A percentile compares a stretch with the other conserved stretches of the same genome.
phyloP scores from a whole-genome alignment of 495 filamentous ascomycete species.

The Neurospora hispaniola region DNA sequence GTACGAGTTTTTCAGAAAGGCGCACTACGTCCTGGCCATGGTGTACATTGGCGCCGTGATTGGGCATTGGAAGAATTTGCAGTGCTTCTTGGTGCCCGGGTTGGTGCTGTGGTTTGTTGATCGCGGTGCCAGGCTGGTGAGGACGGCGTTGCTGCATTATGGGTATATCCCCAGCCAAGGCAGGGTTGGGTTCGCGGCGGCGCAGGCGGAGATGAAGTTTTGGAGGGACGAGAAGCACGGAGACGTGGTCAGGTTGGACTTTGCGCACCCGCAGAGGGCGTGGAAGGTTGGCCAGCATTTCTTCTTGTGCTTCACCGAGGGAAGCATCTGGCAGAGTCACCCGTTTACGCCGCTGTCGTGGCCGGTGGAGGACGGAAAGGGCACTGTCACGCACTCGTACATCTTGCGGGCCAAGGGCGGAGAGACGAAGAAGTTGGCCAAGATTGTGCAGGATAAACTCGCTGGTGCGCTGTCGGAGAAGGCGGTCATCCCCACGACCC shows the following conservation, averaged over 20 bases:
- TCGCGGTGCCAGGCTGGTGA: slow-evolving; percentile 35
- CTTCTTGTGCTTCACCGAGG: slow-evolving; percentile 49
- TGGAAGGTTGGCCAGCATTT: slow-evolving; percentile 59
- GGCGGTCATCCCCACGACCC: slow-evolving; percentile 19
- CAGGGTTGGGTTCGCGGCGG: slow-evolving; percentile 35
- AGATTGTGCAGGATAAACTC: slow-evolving; percentile 25
- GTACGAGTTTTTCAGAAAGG: slow-evolving; percentile 57
- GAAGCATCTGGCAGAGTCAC: slow-evolving; percentile 56
- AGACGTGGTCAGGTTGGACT: slow-evolving; percentile 46
- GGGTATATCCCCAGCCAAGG: slow-evolving; percentile 24
- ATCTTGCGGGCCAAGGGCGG: slow-evolving; percentile 50
- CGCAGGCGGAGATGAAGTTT: slow-evolving; percentile 34
- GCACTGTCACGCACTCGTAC: slow-evolving; percentile 44
- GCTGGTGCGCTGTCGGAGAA: slow-evolving; percentile 15
- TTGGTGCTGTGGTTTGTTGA: slow-evolving; percentile 49
- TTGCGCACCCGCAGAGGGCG: slow-evolving; percentile 41
- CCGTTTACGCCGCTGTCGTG: slow-evolving; percentile 51
- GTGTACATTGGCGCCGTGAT: slow-evolving; percentile 58
- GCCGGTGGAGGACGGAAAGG: slow-evolving; percentile 24
- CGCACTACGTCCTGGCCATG: slow-evolving; percentile 53
- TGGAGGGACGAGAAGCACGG: slow-evolving; percentile 41
- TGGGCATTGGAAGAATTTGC: slow-evolving; percentile 53
- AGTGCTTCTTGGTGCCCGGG: slow-evolving; percentile 52
- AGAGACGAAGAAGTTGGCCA: slow-evolving; percentile 45
- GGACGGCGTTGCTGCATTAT: slow-evolving; percentile 45